Base-by-base conservation (phyloP, 2,329 filamentous ascomycete genomes). In the Talaromyces sp. region DNA sequence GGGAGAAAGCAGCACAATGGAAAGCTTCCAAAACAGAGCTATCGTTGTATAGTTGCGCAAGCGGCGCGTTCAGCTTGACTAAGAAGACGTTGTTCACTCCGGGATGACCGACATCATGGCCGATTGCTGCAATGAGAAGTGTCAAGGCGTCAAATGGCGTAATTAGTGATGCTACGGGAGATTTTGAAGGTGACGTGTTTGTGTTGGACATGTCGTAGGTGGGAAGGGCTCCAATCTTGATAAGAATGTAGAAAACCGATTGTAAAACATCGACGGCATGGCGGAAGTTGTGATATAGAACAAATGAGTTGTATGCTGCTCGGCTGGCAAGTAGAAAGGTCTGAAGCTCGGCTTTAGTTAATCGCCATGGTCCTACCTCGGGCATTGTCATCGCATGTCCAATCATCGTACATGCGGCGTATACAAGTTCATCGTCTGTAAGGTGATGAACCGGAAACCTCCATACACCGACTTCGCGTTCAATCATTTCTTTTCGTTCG, bases 41-140 rank as follows among this genome's bases (percentile, higher is more conserved):
- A 76, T 99, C 95, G 73, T 98, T 98, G 81, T 98, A 99, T 14
- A 98, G 83, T 76, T 97, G 93, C 13, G 95, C 95, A 33, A 99
- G 82, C 1, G 95, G 94, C 19, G 95, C 91, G 74, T 97, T 97
- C 37, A 97, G 85, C 37, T 91, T 93, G 19, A 97, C 88, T 5
- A 99, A 83, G 74, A 99, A 99, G 35, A 94, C 93, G 75, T 99
- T 99, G 81, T 98, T 99, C 72, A 99, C 95, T 63, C 95, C 95
- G 0, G 95, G 95, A 75, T 99, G 95, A 24, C 95, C 95, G 45
- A 98, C 95, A 75, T 99, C 95, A 71, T 99, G 95, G 48, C 95
- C 95, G 72, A 99, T 96, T n/a, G 95, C 95, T 9, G 94, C 94
- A 69, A 98, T 90, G 54, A 99, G 84, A 2, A 99, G 84, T 0